A percentile compares a stretch with the other conserved stretches of the same genome.
Evolutionary conservation across 2,329 filamentous ascomycete genomes (phyloP).

Genomic region (Thelonectria blattea): DNA sequence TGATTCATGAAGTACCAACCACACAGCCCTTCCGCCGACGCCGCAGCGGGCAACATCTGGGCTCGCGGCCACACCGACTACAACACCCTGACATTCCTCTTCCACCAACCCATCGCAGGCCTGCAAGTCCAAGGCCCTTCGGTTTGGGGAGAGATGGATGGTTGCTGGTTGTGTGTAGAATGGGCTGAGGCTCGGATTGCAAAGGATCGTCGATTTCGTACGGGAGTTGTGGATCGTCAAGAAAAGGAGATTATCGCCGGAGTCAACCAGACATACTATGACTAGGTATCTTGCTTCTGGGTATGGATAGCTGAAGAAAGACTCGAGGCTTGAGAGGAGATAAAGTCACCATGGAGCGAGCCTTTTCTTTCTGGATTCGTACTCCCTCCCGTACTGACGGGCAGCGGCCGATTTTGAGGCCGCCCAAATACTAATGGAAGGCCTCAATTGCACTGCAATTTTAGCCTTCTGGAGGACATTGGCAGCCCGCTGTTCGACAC

Average conservation of each 20-base stretch:
- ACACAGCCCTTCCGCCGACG: slow-evolving; percentile 48
- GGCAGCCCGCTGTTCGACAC: neutral
- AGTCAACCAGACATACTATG: slow-evolving; percentile 7
- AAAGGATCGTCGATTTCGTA: slow-evolving; percentile 16
- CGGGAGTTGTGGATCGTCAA: slow-evolving; percentile 8
- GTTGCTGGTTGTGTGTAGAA: slow-evolving; percentile 1
- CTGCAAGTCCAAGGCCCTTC: slow-evolving; percentile 56
- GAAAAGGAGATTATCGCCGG: slow-evolving; percentile 17
- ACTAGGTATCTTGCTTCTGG: neutral
- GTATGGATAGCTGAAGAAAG: no score
- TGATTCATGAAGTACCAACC: slow-evolving; percentile 61
- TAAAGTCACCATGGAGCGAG: neutral
- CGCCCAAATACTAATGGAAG: no score
- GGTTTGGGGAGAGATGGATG: slow-evolving; percentile 19
- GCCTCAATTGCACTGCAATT: neutral
- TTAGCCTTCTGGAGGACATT: neutral
- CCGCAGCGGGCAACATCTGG: slow-evolving; percentile 43
- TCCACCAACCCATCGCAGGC: slow-evolving; percentile 62
- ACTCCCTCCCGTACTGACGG: no score
- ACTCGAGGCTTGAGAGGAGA: neutral
- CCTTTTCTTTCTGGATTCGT: no score
- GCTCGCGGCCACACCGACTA: slow-evolving; percentile 59
- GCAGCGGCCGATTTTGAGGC: no score
- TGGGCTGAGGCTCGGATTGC: slow-evolving; percentile 17
- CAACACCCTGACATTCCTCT: slow-evolving; percentile 61